Conservation (phyloP, 2,329 filamentous ascomycete genomes). For the Madurella fahalii region DNA sequence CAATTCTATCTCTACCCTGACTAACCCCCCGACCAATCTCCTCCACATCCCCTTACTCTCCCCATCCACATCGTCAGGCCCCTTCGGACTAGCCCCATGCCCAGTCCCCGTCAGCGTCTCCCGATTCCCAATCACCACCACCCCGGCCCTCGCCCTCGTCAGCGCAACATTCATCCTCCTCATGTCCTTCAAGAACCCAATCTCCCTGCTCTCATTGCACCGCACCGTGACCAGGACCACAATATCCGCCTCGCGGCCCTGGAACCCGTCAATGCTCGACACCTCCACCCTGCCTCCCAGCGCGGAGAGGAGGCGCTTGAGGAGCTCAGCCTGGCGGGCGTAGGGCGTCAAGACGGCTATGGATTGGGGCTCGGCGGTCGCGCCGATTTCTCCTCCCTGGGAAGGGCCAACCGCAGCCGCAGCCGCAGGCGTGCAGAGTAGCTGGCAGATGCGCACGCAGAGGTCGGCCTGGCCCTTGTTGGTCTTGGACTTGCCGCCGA, state of each 20-base stretch:
- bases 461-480: slow-evolving; percentile 37
- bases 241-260: slow-evolving; percentile 41
- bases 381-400: too few species aligned
- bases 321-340: slow-evolving; percentile 33
- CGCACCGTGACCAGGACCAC: slow-evolving; percentile 41
- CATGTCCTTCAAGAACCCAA: slow-evolving; percentile 40
- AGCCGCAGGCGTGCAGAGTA: slow-evolving; percentile 22
- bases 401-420: not conserved
- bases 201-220: slow-evolving; percentile 36
- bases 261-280: slow-evolving; percentile 41
- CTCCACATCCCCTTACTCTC: slow-evolving; percentile 9
- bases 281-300: slow-evolving; percentile 30
- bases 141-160: slow-evolving; percentile 11
- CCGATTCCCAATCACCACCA: slow-evolving; percentile 15
- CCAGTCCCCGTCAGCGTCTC: slow-evolving; percentile 26
- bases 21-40: slow-evolving; percentile 6
- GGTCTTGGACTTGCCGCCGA: slow-evolving; percentile 36
- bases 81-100: not conserved
- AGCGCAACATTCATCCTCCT: slow-evolving; percentile 21
- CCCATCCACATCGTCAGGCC: not conserved
- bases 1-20: not conserved
- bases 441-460: slow-evolving; percentile 33
- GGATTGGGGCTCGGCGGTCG: not conserved
- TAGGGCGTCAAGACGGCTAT: slow-evolving; percentile 41
- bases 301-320: slow-evolving; percentile 25